A percentile compares a stretch with the other conserved stretches of the same genome.
Evolutionary conservation across 1,139 yeast genomes (phyloP).

Genomic region (Taphrina confusa): DNA sequence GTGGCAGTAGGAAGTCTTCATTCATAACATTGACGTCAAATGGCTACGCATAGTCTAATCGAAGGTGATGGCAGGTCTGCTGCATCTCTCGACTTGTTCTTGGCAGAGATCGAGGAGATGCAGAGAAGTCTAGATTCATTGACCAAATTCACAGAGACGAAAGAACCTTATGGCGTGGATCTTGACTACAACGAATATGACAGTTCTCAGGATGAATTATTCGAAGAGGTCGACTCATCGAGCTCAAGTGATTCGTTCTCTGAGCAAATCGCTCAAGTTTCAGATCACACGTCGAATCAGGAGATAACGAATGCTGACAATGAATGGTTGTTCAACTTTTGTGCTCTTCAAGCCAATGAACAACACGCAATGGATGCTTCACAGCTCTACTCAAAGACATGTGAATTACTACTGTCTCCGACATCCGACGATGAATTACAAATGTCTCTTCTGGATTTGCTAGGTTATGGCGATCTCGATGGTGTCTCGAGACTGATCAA

Average conservation of each 20-base stretch:
- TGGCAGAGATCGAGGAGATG: constrained; percentile 7
- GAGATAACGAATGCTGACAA: background rate
- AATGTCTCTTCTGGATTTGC: constrained; percentile 66
- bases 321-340: constrained; percentile 17
- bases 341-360: constrained; percentile 8
- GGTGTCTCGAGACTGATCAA: constrained; percentile 67
- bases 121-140: background rate
- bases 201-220: background rate
- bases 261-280: background rate
- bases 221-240: background rate
- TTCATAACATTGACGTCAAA: no score
- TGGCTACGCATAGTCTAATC: no score
- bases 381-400: constrained; percentile 3
- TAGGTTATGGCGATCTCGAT: constrained; percentile 85
- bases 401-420: constrained; percentile 2
- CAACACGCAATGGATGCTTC: constrained; percentile 17
- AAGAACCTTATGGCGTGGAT: constrained; percentile 1
- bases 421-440: constrained; percentile 62
- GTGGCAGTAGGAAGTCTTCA: no score
- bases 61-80: background rate
- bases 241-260: background rate
- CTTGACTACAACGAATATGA: constrained; percentile 7
- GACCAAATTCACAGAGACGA: no score
- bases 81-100: background rate
- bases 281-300: background rate